Percentiles rank a stretch among this genome's conserved stretches.
Evolutionary conservation across 225 moss, liverwort and hornwort species (phyloP).

Genomic region (Pseudoscleropodium purum): DNA sequence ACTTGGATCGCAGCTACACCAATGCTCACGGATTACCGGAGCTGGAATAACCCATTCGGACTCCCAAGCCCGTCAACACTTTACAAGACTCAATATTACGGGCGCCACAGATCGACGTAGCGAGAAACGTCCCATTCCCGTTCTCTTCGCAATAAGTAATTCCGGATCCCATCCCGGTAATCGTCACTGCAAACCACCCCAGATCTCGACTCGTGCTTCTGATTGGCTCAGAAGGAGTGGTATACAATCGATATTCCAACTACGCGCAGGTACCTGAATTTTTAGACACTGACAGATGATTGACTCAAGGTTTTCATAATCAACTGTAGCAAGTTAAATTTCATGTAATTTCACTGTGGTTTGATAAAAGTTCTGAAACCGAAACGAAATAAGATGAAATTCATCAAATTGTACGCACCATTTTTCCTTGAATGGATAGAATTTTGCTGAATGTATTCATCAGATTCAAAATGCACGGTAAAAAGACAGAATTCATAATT

Average conservation of each 20-base stretch:
- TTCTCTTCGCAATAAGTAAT: not conserved
- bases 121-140: not conserved
- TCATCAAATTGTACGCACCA: not conserved
- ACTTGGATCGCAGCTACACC: not conserved
- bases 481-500: not conserved
- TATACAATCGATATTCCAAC: no score
- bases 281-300: not conserved
- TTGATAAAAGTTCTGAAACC: not conserved
- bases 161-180: no score
- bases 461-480: not conserved
- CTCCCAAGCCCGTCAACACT: not conserved
- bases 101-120: not conserved
- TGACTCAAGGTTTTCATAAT: not conserved
- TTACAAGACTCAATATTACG: not conserved
- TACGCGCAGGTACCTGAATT: not conserved
- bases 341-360: not conserved
- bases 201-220: not conserved
- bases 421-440: not conserved
- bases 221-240: not conserved
- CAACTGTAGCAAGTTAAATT: not conserved
- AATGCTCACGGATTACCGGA: not conserved
- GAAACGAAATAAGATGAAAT: not conserved
- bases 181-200: not conserved
- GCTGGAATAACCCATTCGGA: not conserved
- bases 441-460: not conserved